A percentile compares a stretch with the other conserved stretches of the same genome.
Conservation (phyloP, 768 basidiomycete species). For the Panellus pusillus region DNA sequence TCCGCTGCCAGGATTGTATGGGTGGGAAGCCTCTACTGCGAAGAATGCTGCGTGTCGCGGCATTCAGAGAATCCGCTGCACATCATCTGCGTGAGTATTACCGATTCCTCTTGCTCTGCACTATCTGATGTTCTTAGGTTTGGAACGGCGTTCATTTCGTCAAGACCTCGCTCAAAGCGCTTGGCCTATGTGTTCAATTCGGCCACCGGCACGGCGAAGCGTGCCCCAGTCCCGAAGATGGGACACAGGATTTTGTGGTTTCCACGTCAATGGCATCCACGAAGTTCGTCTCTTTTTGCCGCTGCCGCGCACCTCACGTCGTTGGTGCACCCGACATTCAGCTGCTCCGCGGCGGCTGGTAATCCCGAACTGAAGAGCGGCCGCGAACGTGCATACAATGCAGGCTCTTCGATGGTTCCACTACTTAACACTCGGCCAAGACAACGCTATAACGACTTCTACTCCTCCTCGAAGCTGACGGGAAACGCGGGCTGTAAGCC, state of each 20-base stretch:
- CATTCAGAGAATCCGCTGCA: too few species aligned
- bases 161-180: not conserved
- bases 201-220: not conserved
- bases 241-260: not conserved
- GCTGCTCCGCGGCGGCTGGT: not conserved
- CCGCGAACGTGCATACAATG: not conserved
- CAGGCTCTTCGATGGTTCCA: not conserved
- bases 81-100: too few species aligned
- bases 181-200: not conserved
- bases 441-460: slow-evolving; percentile 7
- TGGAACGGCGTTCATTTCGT: not conserved
- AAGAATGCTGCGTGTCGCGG: too few species aligned
- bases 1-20: too few species aligned
- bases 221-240: not conserved
- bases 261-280: not conserved
- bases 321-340: not conserved
- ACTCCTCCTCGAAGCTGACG: not conserved
- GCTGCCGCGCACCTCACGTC: not conserved
- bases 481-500: slow-evolving; percentile 1
- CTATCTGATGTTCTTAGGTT: not conserved
- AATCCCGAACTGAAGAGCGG: not conserved
- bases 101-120: too few species aligned
- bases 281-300: not conserved
- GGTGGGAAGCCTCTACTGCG: too few species aligned
- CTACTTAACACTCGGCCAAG: not conserved